These are phyloP conservation scores for Macadamia tetraphylla DNA, from an alignment of 164 flowering plant species.

Conservation along the genomic window DNA sequence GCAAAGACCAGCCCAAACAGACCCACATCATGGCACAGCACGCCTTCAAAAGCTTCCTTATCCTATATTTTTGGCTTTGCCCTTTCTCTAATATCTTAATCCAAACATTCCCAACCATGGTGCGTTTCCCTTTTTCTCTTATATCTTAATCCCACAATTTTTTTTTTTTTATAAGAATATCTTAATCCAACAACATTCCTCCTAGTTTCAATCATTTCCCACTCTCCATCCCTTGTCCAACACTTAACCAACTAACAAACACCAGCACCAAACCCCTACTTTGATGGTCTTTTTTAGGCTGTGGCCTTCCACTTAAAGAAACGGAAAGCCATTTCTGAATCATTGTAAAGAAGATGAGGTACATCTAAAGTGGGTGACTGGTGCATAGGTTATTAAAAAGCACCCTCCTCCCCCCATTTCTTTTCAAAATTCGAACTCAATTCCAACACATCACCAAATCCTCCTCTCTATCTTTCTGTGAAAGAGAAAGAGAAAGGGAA, in stretches of 20 bases:
- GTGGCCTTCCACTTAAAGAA: slow-evolving; percentile 53
- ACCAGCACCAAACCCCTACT: slow-evolving; percentile 21
- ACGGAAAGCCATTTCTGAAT: slow-evolving; percentile 36
- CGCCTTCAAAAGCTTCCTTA: too few relatives aligned
- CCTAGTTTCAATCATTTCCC: slow-evolving; percentile 13
- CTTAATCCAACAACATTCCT: slow-evolving; percentile 23
- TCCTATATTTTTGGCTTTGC: background rate
- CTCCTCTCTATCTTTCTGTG: background rate
- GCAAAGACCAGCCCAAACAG: too few relatives aligned
- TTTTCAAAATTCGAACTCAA: too few relatives aligned
- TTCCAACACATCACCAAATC: too few relatives aligned
- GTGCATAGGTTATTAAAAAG: too few relatives aligned
- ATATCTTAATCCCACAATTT: slow-evolving; percentile 16
- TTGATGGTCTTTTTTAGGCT: slow-evolving; percentile 3
- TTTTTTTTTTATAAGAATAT: background rate
- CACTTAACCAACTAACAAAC: slow-evolving; percentile 50
- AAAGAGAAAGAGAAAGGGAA: too few relatives aligned
- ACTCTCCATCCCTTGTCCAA: slow-evolving; percentile 31
- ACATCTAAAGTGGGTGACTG: too few relatives aligned
- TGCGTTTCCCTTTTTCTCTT: slow-evolving; percentile 5
- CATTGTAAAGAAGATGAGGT: background rate
- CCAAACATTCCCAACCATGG: slow-evolving; percentile 18
- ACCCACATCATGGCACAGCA: too few relatives aligned
- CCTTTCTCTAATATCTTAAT: slow-evolving; percentile 2
- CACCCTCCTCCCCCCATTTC: too few relatives aligned